phyloP scores from a whole-genome alignment of 305 asterid genomes.

The Fraxinus sp. region DNA sequence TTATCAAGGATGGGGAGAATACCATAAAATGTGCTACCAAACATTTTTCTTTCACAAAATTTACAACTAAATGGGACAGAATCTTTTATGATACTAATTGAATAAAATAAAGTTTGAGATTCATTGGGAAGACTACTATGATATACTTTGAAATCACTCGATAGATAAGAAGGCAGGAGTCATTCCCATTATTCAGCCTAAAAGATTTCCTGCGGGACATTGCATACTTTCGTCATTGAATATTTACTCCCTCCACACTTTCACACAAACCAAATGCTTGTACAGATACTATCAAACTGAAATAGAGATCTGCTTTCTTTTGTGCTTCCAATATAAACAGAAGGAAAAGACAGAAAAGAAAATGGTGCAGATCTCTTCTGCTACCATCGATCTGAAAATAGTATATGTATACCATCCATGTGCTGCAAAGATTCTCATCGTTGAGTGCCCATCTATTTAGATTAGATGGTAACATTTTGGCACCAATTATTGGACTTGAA shows the following conservation, averaged over 20 bases:
- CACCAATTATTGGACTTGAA: background rate
- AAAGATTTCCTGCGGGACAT: background rate
- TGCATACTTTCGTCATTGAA: background rate
- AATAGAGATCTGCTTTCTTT: background rate
- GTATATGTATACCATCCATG: background rate
- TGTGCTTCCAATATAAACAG: background rate
- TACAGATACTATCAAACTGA: background rate
- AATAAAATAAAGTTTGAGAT: background rate
- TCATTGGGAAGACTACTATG: background rate
- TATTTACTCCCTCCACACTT: background rate
- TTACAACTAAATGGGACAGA: background rate
- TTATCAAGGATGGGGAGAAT: background rate
- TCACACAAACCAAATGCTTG: background rate
- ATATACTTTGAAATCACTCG: background rate
- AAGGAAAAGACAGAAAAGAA: background rate
- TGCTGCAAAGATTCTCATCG: background rate
- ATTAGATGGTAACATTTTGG: background rate
- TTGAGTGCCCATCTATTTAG: background rate
- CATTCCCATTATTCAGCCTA: background rate
- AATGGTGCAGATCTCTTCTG: background rate
- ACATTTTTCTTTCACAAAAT: background rate
- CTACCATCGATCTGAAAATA: background rate
- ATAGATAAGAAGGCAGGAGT: background rate
- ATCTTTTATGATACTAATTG: background rate
- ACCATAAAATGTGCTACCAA: background rate